Evolutionary conservation across 2,329 filamentous ascomycete species (phyloP), one percentile per base, ranked within the genome.

Genomic region (Pseudopithomyces chartarum): DNA sequence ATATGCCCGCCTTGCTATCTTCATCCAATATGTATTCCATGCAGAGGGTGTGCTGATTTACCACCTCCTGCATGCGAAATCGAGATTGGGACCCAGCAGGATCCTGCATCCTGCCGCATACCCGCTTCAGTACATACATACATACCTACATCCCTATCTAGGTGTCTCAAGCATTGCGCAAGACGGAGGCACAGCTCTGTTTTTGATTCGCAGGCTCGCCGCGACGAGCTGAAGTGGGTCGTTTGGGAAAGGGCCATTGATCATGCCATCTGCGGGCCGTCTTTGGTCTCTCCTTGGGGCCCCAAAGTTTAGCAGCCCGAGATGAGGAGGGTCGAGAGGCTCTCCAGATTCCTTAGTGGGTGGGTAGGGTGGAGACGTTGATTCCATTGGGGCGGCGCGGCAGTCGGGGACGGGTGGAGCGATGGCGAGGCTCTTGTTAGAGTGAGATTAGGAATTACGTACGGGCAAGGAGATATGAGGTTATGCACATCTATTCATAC

Each of bases 251-350:
- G 11, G 34, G 17, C 49, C n/a, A n/a, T n/a, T n/a, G n/a, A 29
- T 20, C 34, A 52, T 40, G 38, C 43, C 40, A 20, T 40, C 52
- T 54, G 52, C 43, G 43, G 52, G 43, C 43, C 52, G 43, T 42
- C 11, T 46, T 33, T 33, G 43, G 52, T 17, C 12, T 17, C 36
- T 51, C n/a, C 48, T n/a, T 42, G 23, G 33, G 22, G 34, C 26
- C 26, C 48, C 48, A 17, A 50, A 13, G 5, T n/a, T 17, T 38
- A 32, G 48, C n/a, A 26, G 12, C 7, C 36, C 38, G 38, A 51
- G 36, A 44, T 17, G 43, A 23, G 32, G 22, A 19, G 15, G 43
- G 40, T 26, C 2, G 47, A 26, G 15, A 5, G 46, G n/a, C 44
- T 47, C 44, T 47, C 47, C 47, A 50, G 11, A 50, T 29, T 22